A percentile compares a stretch with the other conserved stretches of the same genome.
Conservation (phyloP, 1,284 basidiomycete species). For the Papiliotrema laurentii region DNA sequence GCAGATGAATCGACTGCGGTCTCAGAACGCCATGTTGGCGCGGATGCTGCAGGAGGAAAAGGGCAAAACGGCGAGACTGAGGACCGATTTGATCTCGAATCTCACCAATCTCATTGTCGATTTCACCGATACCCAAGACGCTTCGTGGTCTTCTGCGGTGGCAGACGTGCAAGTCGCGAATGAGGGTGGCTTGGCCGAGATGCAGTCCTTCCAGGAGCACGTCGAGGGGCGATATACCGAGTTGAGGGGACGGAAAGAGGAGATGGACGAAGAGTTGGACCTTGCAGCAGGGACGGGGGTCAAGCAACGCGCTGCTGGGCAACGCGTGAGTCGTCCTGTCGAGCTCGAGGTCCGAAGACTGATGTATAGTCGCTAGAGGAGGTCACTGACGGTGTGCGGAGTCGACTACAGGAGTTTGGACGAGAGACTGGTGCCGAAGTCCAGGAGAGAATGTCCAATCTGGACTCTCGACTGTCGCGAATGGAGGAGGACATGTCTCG, state of each 20-base stretch:
- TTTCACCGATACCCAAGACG: conserved; percentile 65
- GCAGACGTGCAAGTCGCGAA: conserved; percentile 58
- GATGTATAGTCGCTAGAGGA: conserved; percentile 22
- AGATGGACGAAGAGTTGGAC: conserved; percentile 11
- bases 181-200: conserved; percentile 52
- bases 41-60: conserved; percentile 65
- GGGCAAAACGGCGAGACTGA: conserved; percentile 60
- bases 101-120: conserved; percentile 66
- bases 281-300: conserved; percentile 6
- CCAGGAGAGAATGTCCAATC: conserved; percentile 10
- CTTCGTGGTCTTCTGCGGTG: conserved; percentile 61
- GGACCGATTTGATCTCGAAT: conserved; percentile 65
- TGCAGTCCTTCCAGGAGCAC: conserved; percentile 11
- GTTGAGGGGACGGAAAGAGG: conserved; percentile 3
- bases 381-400: conserved; percentile 20
- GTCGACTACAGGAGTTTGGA: conserved; percentile 24
- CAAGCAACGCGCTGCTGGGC: conserved; percentile 19
- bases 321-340: conserved; percentile 11
- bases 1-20: conserved; percentile 58
- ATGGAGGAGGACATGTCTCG: conserved; percentile 16
- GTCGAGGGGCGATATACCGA: conserved; percentile 5
- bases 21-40: conserved; percentile 67
- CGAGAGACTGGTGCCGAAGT: conserved; percentile 18
- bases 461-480: conserved; percentile 24
- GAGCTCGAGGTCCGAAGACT: neutral